Percentiles rank a stretch among this genome's conserved stretches.
Evolutionary conservation across 2,329 filamentous ascomycete genomes (phyloP).

Genomic region (Aphanocladium album): DNA sequence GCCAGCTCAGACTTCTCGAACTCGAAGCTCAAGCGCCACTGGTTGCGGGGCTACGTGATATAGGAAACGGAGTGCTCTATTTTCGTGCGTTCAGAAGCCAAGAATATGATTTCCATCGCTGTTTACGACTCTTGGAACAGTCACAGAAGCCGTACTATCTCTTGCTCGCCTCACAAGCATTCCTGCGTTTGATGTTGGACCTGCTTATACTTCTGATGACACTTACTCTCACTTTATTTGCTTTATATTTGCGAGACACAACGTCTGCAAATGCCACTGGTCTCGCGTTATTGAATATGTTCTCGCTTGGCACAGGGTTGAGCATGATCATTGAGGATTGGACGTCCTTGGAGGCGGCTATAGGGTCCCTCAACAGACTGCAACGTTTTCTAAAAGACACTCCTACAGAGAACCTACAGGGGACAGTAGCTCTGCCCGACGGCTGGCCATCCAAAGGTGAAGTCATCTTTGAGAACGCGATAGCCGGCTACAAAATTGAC

Average conservation of each 20-base stretch:
- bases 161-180: neutral
- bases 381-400: neutral
- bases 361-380: neutral
- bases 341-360: neutral
- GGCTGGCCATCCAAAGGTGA: conserved; percentile 1
- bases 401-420: neutral
- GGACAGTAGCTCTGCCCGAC: neutral
- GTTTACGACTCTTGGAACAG: neutral
- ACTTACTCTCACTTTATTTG: neutral
- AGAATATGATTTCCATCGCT: neutral
- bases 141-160: conserved; percentile 6
- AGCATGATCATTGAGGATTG: neutral
- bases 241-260: neutral
- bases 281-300: neutral
- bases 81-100: conserved; percentile 2
- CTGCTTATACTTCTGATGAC: neutral
- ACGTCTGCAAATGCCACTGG: neutral
- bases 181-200: neutral
- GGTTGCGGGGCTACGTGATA: neutral
- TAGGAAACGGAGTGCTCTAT: neutral
- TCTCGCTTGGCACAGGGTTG: neutral
- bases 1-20: conserved; percentile 1
- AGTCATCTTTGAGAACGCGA: neutral
- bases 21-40: neutral
- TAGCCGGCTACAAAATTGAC: neutral